Percentiles rank a stretch among this genome's conserved stretches.
These are phyloP conservation scores for Cubamyces sp. DNA, from an alignment of 768 basidiomycete species.

Conservation along the genomic window DNA sequence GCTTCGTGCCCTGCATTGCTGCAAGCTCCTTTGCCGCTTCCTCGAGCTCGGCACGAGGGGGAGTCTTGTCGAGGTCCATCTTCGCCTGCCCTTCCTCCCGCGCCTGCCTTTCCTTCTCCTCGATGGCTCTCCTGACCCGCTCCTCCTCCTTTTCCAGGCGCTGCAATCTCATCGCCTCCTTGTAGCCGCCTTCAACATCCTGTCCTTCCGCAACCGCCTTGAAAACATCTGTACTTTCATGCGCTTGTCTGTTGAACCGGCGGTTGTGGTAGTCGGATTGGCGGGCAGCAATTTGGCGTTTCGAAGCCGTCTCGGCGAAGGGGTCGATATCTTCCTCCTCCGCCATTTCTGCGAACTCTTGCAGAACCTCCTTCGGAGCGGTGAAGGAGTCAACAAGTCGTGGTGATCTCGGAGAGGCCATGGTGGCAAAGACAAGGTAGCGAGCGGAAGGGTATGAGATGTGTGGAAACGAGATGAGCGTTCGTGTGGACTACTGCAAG, in stretches of 20 bases:
- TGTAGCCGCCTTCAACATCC: conserved; percentile 86
- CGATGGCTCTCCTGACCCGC: conserved; percentile 80
- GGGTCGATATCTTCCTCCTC: conserved; percentile 93
- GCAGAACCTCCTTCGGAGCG: conserved; percentile 89
- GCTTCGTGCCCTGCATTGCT: conserved; percentile 58
- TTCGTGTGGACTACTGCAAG: background rate
- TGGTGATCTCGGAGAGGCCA: conserved; percentile 38
- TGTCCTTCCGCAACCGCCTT: conserved; percentile 65
- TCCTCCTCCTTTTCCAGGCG: conserved; percentile 93
- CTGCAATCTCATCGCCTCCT: conserved; percentile 92
- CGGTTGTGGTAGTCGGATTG: conserved; percentile 96
- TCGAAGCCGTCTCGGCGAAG: conserved; percentile 89
- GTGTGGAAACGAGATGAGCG: conserved; percentile 6
- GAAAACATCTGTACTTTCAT: conserved; percentile 83
- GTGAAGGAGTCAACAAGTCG: conserved; percentile 90
- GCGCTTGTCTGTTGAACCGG: conserved; percentile 82
- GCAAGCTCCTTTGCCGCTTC: conserved; percentile 73
- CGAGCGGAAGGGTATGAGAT: background rate
- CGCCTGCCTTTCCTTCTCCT: conserved; percentile 84
- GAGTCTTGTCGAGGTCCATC: conserved; percentile 91
- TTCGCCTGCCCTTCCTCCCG: conserved; percentile 73
- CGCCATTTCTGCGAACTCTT: conserved; percentile 92
- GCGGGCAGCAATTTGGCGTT: conserved; percentile 90
- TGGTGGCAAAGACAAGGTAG: conserved; percentile 21
- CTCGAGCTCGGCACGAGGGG: conserved; percentile 78